These are phyloP conservation scores for Heliosperma pusillum DNA, from an alignment of 148 eudicot species.

Conservation along the genomic window DNA sequence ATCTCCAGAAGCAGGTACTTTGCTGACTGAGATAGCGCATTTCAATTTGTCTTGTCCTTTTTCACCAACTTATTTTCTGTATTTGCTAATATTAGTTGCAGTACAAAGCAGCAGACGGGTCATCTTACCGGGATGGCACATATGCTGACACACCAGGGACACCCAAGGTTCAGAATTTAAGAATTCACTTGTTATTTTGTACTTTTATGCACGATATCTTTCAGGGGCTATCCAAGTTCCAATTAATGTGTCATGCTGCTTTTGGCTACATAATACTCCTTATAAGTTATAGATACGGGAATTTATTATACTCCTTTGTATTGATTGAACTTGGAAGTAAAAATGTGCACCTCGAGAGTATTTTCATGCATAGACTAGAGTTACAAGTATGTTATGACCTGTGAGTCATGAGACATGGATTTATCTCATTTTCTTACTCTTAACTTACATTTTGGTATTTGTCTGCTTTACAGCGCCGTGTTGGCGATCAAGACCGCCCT, in stretches of 20 bases:
- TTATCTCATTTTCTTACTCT: background rate
- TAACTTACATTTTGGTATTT: background rate
- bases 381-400: background rate
- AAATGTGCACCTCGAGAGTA: background rate
- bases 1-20: constrained; percentile 92
- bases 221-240: background rate
- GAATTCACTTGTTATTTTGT: background rate
- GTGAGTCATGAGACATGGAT: background rate
- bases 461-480: constrained; percentile 54
- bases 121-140: constrained; percentile 82
- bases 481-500: constrained; percentile 72
- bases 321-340: background rate
- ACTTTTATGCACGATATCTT: background rate
- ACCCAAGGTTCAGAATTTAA: constrained; percentile 50
- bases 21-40: background rate
- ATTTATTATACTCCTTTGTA: background rate
- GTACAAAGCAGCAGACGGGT: constrained; percentile 83
- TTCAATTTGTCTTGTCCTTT: constrained; percentile 9
- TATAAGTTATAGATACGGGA: background rate
- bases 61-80: constrained; percentile 13
- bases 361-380: background rate
- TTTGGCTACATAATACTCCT: background rate
- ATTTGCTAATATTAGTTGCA: constrained; percentile 53
- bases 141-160: constrained; percentile 69
- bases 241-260: background rate